A percentile compares a stretch with the other conserved stretches of the same genome.
Conservation (phyloP, 768 basidiomycete species). For the Sutorius australiensis region DNA sequence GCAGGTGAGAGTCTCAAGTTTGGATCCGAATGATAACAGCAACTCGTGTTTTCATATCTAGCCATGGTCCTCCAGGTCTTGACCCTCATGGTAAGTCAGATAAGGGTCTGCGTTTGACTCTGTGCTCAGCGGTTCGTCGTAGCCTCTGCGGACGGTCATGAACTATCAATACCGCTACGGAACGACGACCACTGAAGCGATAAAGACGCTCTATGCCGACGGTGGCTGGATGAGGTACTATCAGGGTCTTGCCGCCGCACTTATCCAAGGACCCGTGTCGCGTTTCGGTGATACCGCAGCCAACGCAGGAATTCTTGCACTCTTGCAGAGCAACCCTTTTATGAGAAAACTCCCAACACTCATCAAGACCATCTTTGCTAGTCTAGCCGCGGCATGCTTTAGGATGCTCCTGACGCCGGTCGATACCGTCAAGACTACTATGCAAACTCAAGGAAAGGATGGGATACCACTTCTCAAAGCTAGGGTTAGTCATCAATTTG, state of each 20-base stretch:
- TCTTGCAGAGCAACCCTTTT: conserved; percentile 73
- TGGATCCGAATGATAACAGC: neutral
- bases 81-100: conserved; percentile 60
- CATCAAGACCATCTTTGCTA: conserved; percentile 78
- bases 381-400: conserved; percentile 75
- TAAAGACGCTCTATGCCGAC: conserved; percentile 64
- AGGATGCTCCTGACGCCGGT: conserved; percentile 90
- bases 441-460: conserved; percentile 82
- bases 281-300: conserved; percentile 96
- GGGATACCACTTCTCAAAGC: conserved; percentile 64
- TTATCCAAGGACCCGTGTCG: conserved; percentile 78
- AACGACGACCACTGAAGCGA: conserved; percentile 64
- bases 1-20: conserved; percentile 46
- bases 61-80: conserved; percentile 96
- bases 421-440: conserved; percentile 92
- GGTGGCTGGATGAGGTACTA: conserved; percentile 86
- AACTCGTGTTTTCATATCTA: conserved; percentile 21
- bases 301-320: conserved; percentile 86
- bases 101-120: neutral
- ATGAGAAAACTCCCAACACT: conserved; percentile 58
- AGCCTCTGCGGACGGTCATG: conserved; percentile 96
- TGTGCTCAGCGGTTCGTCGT: neutral
- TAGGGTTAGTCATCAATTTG: conserved; percentile 43
- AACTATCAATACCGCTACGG: conserved; percentile 94
- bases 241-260: conserved; percentile 80